Conservation (phyloP, 192 early-diverging fungal species). For the Backusella australiensis region DNA sequence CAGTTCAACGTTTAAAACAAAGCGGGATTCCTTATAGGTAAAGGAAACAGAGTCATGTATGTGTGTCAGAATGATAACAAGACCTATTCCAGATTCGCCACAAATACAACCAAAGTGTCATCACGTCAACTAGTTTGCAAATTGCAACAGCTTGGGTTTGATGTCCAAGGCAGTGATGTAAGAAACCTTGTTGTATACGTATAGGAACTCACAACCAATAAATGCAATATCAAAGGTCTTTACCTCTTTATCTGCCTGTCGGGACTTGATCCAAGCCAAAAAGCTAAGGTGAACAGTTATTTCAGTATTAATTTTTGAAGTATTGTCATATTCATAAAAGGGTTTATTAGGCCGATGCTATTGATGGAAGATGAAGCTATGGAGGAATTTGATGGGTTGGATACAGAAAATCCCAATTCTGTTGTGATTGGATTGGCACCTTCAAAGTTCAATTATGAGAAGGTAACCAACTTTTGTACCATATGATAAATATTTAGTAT, state of each 20-base stretch:
- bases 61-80: not conserved
- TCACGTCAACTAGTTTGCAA: constrained; percentile 51
- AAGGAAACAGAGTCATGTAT: not conserved
- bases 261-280: constrained; percentile 51
- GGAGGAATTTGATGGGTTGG: constrained; percentile 67
- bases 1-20: constrained; percentile 59
- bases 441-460: constrained; percentile 63
- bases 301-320: not conserved
- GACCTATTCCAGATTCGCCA: constrained; percentile 64
- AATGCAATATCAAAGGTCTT: constrained; percentile 54
- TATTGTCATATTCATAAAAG: not conserved
- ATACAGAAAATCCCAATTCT: constrained; percentile 56
- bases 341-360: constrained; percentile 63
- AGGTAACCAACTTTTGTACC: constrained; percentile 32
- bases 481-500: not conserved
- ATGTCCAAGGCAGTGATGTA: constrained; percentile 58
- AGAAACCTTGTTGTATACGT: not conserved
- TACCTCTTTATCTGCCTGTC: constrained; percentile 79
- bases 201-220: not conserved
- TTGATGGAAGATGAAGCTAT: constrained; percentile 73
- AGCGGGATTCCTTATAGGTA: constrained; percentile 50
- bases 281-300: constrained; percentile 34
- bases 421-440: constrained; percentile 87
- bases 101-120: constrained; percentile 86
- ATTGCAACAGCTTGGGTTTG: constrained; percentile 66